Evolutionary conservation across 1,284 basidiomycete species (phyloP), one percentile per base, ranked within the genome.

Genomic region (Afroboletus lepidellus): DNA sequence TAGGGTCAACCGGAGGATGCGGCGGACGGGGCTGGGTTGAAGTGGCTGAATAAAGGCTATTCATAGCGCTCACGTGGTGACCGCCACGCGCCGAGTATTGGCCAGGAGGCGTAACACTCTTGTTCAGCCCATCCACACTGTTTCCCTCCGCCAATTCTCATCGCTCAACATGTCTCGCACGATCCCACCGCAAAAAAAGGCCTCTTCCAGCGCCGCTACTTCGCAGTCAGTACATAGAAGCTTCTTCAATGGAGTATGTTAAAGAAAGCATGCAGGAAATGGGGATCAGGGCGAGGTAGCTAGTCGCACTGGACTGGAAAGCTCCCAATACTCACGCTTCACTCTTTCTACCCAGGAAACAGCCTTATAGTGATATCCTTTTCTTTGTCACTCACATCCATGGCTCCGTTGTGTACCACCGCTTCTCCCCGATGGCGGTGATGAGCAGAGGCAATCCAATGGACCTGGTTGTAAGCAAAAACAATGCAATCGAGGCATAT

Each of bases 21-120:
- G 30, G 21, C 38, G 21, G 27, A 46, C n/a, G n/a, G 29, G 32
- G 42, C 32, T 43, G 55, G 41, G 41, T 15, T 7, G 33, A 30
- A 44, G 53, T 63, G 54, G 60, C 48, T 58, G 48, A 50, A 50
- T 46, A 47, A 50, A 61, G 32, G 51, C 36, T 46, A 37, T 60
- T 58, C 57, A 56, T 38, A 54, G 50, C 32, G 39, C 58, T 68
- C 63, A 68, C 63, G 66, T 68, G 64, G 62, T 43, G 25, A 41
- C 47, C 54, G 60, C 65, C 66, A 67, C 57, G 62, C 65, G 55
- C 64, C 51, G 57, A 59, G 63, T 54, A 66, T 56, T 60, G 60
- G 48, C 50, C 55, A 66, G 61, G 51, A 67, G 66, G 66, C 61
- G 55, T 66, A 69, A 58, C 65, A 69, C 63, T 66, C 66, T 67